Evolutionary conservation across 2,329 filamentous ascomycete genomes (phyloP).

Genomic region (Nothopassalora personata): DNA sequence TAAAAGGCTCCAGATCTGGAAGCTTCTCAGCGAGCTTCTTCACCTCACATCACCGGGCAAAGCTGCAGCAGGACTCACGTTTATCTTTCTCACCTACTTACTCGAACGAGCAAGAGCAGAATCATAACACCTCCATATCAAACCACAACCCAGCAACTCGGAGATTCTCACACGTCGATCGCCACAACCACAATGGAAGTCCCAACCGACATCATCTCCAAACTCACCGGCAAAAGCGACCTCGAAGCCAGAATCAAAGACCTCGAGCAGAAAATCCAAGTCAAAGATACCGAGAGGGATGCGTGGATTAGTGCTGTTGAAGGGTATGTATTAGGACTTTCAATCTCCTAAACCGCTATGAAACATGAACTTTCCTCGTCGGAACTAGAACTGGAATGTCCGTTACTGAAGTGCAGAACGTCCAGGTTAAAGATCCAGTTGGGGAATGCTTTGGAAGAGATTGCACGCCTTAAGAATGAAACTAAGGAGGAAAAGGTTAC

Average conservation of each 20-base stretch:
- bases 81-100: not conserved
- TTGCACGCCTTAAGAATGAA: not conserved
- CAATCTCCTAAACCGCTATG: no score
- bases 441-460: not conserved
- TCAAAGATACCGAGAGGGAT: not conserved
- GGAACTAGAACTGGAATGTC: not conserved
- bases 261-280: not conserved
- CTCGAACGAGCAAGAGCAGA: not conserved
- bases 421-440: not conserved
- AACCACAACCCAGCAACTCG: not conserved
- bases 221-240: not conserved
- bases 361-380: no score
- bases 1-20: not conserved
- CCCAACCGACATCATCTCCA: not conserved
- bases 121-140: not conserved
- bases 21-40: not conserved
- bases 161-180: not conserved
- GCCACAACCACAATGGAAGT: not conserved
- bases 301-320: slow-evolving; percentile 1
- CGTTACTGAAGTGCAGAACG: not conserved
- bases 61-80: not conserved
- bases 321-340: not conserved
- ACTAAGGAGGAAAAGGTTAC: not conserved
- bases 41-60: not conserved
- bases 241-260: not conserved